Evolutionary conservation across 1,284 basidiomycete genomes (phyloP).

Genomic region (Thelephora terrestris): DNA sequence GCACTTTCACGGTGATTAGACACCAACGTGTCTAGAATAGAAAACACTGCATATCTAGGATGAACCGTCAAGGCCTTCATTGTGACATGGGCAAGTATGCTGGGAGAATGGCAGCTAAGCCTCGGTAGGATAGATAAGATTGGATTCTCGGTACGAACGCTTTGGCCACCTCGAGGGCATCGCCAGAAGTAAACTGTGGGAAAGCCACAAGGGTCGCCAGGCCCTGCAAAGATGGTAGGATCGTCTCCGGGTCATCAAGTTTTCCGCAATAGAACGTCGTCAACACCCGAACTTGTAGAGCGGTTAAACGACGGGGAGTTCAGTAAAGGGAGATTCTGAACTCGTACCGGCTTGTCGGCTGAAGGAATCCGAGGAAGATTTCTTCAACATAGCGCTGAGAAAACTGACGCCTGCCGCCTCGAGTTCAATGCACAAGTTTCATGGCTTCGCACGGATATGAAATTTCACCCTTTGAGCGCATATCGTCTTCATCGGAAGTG

Average conservation of each 20-base stretch:
- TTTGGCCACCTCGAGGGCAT: conserved; percentile 57
- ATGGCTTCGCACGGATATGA: neutral
- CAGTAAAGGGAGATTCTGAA: conserved; percentile 1
- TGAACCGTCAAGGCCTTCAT: conserved; percentile 80
- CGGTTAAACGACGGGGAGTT: conserved; percentile 7
- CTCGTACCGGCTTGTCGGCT: conserved; percentile 75
- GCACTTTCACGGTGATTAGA: conserved; percentile 63
- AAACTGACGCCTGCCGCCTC: conserved; percentile 58
- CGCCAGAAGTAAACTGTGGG: conserved; percentile 59
- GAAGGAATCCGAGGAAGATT: conserved; percentile 53
- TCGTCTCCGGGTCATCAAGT: conserved; percentile 75
- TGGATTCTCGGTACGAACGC: conserved; percentile 40
- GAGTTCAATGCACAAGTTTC: conserved; percentile 4
- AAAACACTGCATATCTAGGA: conserved; percentile 74
- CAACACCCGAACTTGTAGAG: conserved; percentile 63
- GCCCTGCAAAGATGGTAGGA: conserved; percentile 69
- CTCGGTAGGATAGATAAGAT: neutral
- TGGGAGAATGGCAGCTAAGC: conserved; percentile 23
- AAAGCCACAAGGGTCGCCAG: conserved; percentile 59
- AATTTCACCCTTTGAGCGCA: conserved; percentile 66
- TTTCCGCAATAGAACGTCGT: conserved; percentile 80
- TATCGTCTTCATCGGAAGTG: conserved; percentile 73
- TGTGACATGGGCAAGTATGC: conserved; percentile 70
- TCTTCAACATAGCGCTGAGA: conserved; percentile 53
- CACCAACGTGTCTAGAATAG: conserved; percentile 74